phyloP scores from a whole-genome alignment of 331 rosid genomes.

The Telfairia occidentalis region DNA sequence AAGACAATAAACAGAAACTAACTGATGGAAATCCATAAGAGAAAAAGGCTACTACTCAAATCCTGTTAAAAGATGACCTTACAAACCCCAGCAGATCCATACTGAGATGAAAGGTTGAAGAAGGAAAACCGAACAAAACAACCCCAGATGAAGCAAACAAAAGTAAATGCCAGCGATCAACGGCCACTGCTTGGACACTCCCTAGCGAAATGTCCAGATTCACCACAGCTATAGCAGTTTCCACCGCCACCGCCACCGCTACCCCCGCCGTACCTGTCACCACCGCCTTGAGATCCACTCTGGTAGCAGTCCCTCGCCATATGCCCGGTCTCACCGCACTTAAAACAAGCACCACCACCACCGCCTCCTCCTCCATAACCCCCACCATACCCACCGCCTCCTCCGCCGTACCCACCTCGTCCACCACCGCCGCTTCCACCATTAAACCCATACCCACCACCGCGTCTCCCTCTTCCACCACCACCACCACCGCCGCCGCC shows the following conservation, averaged over 20 bases:
- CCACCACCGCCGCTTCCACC: conserved; percentile 24
- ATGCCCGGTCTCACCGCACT: conserved; percentile 73
- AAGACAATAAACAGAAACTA: background rate
- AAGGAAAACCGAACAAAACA: conserved; percentile 3
- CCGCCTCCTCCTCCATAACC: conserved; percentile 18
- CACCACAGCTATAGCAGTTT: conserved; percentile 61
- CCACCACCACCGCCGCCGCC: conserved; percentile 41
- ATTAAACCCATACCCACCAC: conserved; percentile 20
- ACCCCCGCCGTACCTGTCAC: conserved; percentile 16
- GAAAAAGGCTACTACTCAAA: background rate
- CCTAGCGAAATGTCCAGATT: conserved; percentile 57
- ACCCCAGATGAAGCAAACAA: conserved; percentile 9
- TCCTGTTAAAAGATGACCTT: conserved; percentile 2
- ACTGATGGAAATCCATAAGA: background rate
- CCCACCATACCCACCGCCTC: conserved; percentile 16
- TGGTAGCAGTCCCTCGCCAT: conserved; percentile 38
- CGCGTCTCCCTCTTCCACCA: conserved; percentile 27
- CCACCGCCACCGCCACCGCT: conserved; percentile 39
- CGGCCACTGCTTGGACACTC: conserved; percentile 48
- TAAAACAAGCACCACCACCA: conserved; percentile 43
- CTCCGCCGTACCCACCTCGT: conserved; percentile 14
- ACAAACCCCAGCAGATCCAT: background rate
- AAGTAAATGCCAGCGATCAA: conserved; percentile 16
- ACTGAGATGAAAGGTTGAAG: background rate
- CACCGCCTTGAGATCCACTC: conserved; percentile 29